These are phyloP conservation scores for Zygosaccharomyces bailii DNA, from an alignment of 805 yeast genomes.

Conservation along the genomic window DNA sequence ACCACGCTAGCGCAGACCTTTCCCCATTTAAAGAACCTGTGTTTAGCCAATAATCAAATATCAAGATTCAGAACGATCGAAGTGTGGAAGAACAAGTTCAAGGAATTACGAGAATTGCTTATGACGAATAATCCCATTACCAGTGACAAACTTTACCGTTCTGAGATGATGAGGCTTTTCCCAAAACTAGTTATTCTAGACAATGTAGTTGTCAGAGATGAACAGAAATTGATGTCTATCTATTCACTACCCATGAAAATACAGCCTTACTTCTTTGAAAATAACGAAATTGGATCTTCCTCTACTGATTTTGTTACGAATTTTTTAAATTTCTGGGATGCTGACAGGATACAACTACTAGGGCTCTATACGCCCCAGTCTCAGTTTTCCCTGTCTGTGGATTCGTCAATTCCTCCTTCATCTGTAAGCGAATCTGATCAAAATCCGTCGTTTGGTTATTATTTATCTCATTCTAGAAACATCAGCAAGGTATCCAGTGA, in stretches of 20 bases:
- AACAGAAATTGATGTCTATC: slow-evolving; percentile 49
- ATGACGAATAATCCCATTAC: slow-evolving; percentile 72
- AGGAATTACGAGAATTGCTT: slow-evolving; percentile 69
- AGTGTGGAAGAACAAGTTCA: slow-evolving; percentile 73
- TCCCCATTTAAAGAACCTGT: slow-evolving; percentile 74
- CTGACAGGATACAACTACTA: slow-evolving; percentile 64
- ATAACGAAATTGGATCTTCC: slow-evolving; percentile 59
- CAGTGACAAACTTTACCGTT: slow-evolving; percentile 45
- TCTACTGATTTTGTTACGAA: slow-evolving; percentile 77
- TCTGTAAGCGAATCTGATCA: slow-evolving; percentile 35
- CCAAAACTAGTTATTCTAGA: slow-evolving; percentile 80
- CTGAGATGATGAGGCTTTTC: slow-evolving; percentile 65
- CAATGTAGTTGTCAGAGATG: slow-evolving; percentile 75
- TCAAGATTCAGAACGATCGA: slow-evolving; percentile 58
- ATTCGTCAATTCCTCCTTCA: slow-evolving; percentile 60
- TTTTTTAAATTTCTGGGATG: slow-evolving; percentile 78
- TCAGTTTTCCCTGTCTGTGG: slow-evolving; percentile 77
- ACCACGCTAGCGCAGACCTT: slow-evolving; percentile 66
- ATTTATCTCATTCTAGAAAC: slow-evolving; percentile 73
- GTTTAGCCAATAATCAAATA: slow-evolving; percentile 74
- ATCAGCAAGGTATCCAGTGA: slow-evolving; percentile 55
- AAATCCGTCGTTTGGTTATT: slow-evolving; percentile 56
- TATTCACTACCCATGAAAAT: slow-evolving; percentile 53
- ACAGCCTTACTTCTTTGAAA: slow-evolving; percentile 78
- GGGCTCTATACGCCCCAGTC: slow-evolving; percentile 78